Percentiles rank a stretch among this genome's conserved stretches.
Evolutionary conservation across 352 stramenopile species (phyloP).

Genomic region (Phytophthora ramorum): DNA sequence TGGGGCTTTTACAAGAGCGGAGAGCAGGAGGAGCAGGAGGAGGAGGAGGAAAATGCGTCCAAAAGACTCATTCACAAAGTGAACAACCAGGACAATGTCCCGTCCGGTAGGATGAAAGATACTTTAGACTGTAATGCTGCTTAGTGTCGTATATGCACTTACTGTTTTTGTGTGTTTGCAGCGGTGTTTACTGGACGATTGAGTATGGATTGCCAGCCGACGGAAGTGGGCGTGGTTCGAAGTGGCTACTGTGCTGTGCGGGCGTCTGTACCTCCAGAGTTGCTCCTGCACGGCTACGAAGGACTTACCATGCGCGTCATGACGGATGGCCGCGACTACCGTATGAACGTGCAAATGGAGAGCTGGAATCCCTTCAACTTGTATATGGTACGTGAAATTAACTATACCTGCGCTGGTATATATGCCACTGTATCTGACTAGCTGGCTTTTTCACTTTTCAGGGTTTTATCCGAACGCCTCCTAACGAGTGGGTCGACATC

Average conservation of each 20-base stretch:
- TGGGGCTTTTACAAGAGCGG: conserved; percentile 67
- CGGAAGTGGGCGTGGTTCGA: conserved; percentile 75
- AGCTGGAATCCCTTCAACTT: conserved; percentile 90
- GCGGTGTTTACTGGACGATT: conserved; percentile 78
- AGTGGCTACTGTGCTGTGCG: conserved; percentile 89
- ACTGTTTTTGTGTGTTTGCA: conserved; percentile 17
- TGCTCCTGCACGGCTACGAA: conserved; percentile 84
- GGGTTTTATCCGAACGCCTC: conserved; percentile 83
- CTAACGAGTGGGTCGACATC: conserved; percentile 87
- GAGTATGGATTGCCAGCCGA: conserved; percentile 81
- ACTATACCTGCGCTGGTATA: neutral
- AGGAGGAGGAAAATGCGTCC: conserved; percentile 25
- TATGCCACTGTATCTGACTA: neutral
- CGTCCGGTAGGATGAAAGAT: conserved; percentile 40
- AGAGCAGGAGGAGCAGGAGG: conserved; percentile 12
- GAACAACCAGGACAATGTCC: conserved; percentile 58
- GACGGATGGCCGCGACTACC: conserved; percentile 87
- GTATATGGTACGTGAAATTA: conserved; percentile 69
- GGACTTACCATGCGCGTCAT: conserved; percentile 87
- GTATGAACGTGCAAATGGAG: conserved; percentile 87
- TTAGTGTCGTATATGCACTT: neutral
- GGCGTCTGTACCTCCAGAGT: conserved; percentile 52
- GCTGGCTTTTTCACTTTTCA: conserved; percentile 23
- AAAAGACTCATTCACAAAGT: conserved; percentile 50
- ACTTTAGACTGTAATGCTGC: neutral